Base-by-base conservation (phyloP, 2,329 filamentous ascomycete genomes). In the Colletotrichum tanaceti region DNA sequence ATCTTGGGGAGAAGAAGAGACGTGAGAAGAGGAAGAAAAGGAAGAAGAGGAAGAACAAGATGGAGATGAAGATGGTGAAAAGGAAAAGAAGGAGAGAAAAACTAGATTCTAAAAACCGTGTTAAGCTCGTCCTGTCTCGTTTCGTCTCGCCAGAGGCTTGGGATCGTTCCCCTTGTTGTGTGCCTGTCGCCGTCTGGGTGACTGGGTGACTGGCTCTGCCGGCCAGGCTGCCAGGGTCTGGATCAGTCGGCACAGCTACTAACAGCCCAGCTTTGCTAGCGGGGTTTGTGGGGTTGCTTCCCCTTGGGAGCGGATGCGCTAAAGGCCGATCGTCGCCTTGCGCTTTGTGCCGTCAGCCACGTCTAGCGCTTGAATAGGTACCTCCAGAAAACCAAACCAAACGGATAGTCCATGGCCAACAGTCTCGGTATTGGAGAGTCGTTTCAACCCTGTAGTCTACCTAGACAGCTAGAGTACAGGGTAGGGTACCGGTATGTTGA, bases 221-320 rank as follows among this genome's bases (percentile, higher is more conserved):
- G 32, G 32, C 32, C 32, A 35, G 32, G 43, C 32, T 7, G 32
- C 32, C 32, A 35, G 32, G 43, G 65, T 38, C 62, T 69, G 66
- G 62, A 66, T 65, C 55, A 69, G 62, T 69, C 63, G 66, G 62
- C 66, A 69, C 55, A 35, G 32, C 7, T 35, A 35, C 32, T 35
- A 35, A 35, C 32, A 35, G 63, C 63, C 66, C 66, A 61, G 62
- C 55, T 63, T 61, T 69, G 66, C 50, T 66, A 50, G 62, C 44
- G 66, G 66, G 60, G 49, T 10, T 20, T 68, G 65, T 68, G 62
- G 65, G 50, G 65, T n/a, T 58, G 32, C 32, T 65, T 22, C 35
- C 43, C 65, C 55, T 55, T 41, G 57, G 52, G 39, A 58, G 53
- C n/a, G 55, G 49, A 35, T 52, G 63, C 66, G 66, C 62, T 66